A percentile compares a stretch with the other conserved stretches of the same genome.
Evolutionary conservation across 139 green algal genomes (phyloP).

Genomic region (Volvox reticuliferus): DNA sequence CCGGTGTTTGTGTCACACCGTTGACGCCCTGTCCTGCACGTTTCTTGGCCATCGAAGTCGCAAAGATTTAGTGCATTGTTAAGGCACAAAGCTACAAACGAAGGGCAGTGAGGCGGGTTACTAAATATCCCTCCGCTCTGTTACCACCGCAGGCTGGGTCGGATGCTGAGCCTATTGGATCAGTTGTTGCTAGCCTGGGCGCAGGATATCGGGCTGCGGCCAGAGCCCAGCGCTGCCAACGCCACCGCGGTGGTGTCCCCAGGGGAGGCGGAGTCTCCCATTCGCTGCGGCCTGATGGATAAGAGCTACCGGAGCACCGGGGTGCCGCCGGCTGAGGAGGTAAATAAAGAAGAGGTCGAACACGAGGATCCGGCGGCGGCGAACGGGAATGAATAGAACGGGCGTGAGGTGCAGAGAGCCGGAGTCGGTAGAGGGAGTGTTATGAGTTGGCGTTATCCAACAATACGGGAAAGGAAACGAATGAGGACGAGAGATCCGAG

Average conservation of each 20-base stretch:
- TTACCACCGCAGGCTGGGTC: not conserved
- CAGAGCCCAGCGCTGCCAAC: not conserved
- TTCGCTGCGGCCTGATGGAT: not conserved
- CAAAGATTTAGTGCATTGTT: too few relatives aligned
- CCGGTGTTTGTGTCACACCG: too few relatives aligned
- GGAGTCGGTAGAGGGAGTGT: not conserved
- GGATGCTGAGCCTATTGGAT: constrained; percentile 6
- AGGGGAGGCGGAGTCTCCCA: not conserved
- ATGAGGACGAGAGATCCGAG: not conserved
- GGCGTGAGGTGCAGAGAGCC: not conserved
- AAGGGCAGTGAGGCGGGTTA: too few relatives aligned
- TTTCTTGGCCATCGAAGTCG: too few relatives aligned
- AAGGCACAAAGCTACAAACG: too few relatives aligned
- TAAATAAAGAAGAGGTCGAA: not conserved
- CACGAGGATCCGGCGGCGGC: too few relatives aligned
- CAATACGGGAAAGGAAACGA: not conserved
- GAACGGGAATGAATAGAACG: not conserved
- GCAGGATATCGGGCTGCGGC: not conserved
- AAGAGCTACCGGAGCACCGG: not conserved
- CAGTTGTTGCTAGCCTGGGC: not conserved
- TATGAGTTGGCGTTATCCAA: not conserved
- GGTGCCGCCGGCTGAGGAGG: too few relatives aligned
- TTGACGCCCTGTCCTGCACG: too few relatives aligned
- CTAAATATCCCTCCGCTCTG: too few relatives aligned
- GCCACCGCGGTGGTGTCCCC: too few relatives aligned